Evolutionary conservation across 352 stramenopile species (phyloP).

Genomic region (Phytophthora pini): DNA sequence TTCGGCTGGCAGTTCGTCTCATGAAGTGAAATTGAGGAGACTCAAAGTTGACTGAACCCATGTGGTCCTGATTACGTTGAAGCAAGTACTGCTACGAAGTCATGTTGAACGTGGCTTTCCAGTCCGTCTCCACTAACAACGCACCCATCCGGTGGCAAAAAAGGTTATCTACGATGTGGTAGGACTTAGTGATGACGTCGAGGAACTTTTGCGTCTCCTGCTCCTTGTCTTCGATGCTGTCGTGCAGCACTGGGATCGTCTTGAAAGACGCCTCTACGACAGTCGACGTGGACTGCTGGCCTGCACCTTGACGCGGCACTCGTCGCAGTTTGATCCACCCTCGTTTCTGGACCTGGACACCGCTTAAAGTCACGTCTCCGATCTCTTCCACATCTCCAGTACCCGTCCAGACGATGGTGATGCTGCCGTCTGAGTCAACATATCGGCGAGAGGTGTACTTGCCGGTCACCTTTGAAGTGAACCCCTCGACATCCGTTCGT

Average conservation of each 20-base stretch:
- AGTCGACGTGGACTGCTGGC: conserved; percentile 25
- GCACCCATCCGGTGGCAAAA: conserved; percentile 32
- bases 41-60: conserved; percentile 19
- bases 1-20: conserved; percentile 1
- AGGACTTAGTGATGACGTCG: conserved; percentile 20
- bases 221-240: conserved; percentile 43
- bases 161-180: conserved; percentile 27
- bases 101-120: conserved; percentile 33
- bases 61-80: conserved; percentile 12
- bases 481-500: conserved; percentile 14
- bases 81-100: neutral
- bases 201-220: conserved; percentile 29
- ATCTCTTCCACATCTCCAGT: conserved; percentile 20
- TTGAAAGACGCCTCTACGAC: conserved; percentile 52
- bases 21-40: neutral
- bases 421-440: conserved; percentile 5
- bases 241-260: conserved; percentile 50
- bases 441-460: conserved; percentile 21
- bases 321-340: conserved; percentile 29
- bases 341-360: conserved; percentile 20
- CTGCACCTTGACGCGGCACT: conserved; percentile 7
- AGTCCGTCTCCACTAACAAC: conserved; percentile 29
- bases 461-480: conserved; percentile 6
- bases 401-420: neutral
- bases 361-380: conserved; percentile 6